A percentile compares a stretch with the other conserved stretches of the same genome.
Conservation (phyloP, 2,329 filamentous ascomycete species). For the Cladosporium oxysporum region DNA sequence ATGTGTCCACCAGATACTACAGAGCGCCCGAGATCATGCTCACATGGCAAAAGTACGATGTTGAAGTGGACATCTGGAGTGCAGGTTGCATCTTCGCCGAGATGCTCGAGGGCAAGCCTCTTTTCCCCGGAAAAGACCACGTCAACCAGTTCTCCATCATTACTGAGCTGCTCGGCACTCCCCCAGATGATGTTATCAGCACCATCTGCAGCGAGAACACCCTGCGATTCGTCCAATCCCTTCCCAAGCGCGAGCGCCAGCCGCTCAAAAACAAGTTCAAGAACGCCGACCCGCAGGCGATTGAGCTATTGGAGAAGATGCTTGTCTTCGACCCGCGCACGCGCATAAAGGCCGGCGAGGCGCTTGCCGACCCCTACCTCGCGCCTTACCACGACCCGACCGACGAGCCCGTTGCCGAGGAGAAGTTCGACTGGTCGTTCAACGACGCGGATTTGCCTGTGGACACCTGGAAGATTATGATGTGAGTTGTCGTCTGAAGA, state of each 20-base stretch:
- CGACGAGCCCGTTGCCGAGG: constrained; percentile 90
- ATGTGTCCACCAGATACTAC: constrained; percentile 98
- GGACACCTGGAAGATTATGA: constrained; percentile 99
- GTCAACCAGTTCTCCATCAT: constrained; percentile 99
- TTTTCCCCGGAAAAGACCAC: constrained; percentile 98
- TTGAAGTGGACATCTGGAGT: constrained; percentile 99
- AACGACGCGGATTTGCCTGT: constrained; percentile 97
- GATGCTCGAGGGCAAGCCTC: constrained; percentile 97
- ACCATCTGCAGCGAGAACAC: constrained; percentile 99
- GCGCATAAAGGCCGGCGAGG: constrained; percentile 83
- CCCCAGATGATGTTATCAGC: constrained; percentile 96
- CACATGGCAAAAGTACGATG: constrained; percentile 99
- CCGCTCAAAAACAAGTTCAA: constrained; percentile 87
- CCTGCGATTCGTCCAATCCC: constrained; percentile 92
- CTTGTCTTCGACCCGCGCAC: constrained; percentile 98
- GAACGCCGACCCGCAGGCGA: constrained; percentile 85
- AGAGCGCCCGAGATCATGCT: constrained; percentile 99
- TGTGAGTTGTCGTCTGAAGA: constrained; percentile 61
- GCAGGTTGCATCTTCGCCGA: constrained; percentile 98
- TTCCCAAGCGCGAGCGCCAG: constrained; percentile 91
- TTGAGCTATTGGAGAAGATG: constrained; percentile 94
- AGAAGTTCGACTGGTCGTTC: constrained; percentile 99
- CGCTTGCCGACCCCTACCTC: constrained; percentile 88
- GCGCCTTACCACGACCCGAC: constrained; percentile 96
- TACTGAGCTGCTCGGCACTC: constrained; percentile 92